These are phyloP conservation scores for Gardenia jasminoides DNA, from an alignment of 257 asterid species.

Conservation along the genomic window DNA sequence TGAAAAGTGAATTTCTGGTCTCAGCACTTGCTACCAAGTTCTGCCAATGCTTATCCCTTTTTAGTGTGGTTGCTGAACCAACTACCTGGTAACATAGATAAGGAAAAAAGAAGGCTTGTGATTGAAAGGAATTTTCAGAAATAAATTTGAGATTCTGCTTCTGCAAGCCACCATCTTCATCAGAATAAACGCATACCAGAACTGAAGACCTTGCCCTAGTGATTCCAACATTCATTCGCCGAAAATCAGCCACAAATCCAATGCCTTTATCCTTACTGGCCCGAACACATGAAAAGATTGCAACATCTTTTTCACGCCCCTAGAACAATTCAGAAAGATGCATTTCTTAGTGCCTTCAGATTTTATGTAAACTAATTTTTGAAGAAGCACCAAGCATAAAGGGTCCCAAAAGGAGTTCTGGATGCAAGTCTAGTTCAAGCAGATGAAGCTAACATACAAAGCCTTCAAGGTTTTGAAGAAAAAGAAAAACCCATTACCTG, in stretches of 20 bases:
- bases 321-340: conserved; percentile 14
- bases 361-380: background rate
- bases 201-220: conserved; percentile 96
- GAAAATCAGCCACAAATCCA: conserved; percentile 86
- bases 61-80: conserved; percentile 90
- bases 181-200: conserved; percentile 53
- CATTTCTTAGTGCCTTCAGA: background rate
- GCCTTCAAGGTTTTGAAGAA: conserved; percentile 3
- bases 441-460: background rate
- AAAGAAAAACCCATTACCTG: conserved; percentile 47
- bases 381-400: background rate
- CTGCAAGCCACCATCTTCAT: background rate
- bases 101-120: background rate
- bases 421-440: conserved; percentile 8
- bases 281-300: conserved; percentile 95
- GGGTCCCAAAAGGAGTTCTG: background rate
- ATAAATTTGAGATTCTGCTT: background rate
- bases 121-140: background rate
- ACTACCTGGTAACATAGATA: conserved; percentile 58
- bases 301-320: conserved; percentile 99
- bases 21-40: conserved; percentile 79
- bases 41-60: conserved; percentile 77
- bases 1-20: conserved; percentile 57
- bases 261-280: conserved; percentile 66
- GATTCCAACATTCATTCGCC: conserved; percentile 98